Conservation (phyloP, 768 basidiomycete genomes). For the Gloeostereum incarnatum region DNA sequence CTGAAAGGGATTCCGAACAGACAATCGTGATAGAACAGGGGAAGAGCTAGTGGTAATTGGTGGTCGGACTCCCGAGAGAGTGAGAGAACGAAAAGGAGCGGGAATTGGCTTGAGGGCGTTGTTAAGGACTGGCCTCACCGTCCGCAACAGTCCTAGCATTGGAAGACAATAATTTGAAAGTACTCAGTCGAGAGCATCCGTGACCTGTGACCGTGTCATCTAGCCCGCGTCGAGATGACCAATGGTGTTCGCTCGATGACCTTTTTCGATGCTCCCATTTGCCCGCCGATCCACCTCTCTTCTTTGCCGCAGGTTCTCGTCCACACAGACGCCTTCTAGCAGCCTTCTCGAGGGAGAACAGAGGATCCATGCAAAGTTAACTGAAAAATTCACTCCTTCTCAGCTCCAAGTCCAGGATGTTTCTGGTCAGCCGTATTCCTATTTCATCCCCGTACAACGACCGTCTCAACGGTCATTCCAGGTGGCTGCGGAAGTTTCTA, state of each 20-base stretch:
- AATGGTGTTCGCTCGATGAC: slow-evolving; percentile 26
- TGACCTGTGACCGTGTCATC: no score
- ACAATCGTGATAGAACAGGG: no score
- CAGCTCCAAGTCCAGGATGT: slow-evolving; percentile 85
- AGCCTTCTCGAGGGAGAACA: slow-evolving; percentile 53
- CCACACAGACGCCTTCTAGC: no score
- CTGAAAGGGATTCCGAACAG: no score
- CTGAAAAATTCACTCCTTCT: slow-evolving; percentile 66
- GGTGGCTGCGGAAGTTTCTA: slow-evolving; percentile 98
- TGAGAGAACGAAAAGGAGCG: no score
- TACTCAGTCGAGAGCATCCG: no score
- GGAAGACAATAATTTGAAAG: no score
- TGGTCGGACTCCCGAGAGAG: not conserved
- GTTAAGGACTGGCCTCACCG: no score
- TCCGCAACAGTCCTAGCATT: no score
- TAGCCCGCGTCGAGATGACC: no score
- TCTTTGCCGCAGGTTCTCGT: slow-evolving; percentile 20
- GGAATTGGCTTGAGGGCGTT: no score
- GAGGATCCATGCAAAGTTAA: slow-evolving; percentile 63
- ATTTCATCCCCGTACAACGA: slow-evolving; percentile 3
- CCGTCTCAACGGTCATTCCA: slow-evolving; percentile 17
- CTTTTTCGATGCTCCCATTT: slow-evolving; percentile 15
- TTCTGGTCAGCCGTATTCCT: slow-evolving; percentile 54
- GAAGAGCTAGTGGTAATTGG: no score
- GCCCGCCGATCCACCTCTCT: slow-evolving; percentile 18